A percentile compares a stretch with the other conserved stretches of the same genome.
These are phyloP conservation scores for Prunus padus DNA, from an alignment of 306 rosid genomes.

Conservation along the genomic window DNA sequence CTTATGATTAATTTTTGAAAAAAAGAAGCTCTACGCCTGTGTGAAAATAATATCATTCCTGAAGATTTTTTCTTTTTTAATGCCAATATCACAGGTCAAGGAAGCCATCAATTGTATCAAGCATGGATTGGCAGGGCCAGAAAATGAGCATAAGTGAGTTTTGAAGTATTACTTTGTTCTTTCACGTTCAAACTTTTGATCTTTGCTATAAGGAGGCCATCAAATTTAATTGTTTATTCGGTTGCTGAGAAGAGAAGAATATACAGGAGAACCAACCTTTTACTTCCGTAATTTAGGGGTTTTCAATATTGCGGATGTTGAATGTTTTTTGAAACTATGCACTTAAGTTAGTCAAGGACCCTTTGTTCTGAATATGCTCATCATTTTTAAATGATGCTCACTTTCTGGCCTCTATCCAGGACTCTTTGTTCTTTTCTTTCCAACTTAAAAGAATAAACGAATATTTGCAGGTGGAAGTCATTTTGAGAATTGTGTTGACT, in stretches of 20 bases:
- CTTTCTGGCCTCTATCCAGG: not conserved
- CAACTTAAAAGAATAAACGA: not conserved
- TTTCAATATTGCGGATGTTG: not conserved
- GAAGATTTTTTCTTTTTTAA: not conserved
- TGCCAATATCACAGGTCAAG: constrained; percentile 45
- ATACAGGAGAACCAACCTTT: not conserved
- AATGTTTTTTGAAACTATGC: not conserved
- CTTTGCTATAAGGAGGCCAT: constrained; percentile 1
- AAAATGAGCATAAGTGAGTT: constrained; percentile 61
- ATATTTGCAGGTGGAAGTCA: not conserved
- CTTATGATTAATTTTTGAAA: not conserved
- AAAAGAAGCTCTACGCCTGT: constrained; percentile 5
- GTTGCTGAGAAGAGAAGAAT: not conserved
- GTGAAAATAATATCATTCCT: constrained; percentile 9
- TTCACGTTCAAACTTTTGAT: constrained; percentile 11
- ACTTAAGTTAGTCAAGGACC: not conserved
- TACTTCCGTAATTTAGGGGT: not conserved
- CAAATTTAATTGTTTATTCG: not conserved
- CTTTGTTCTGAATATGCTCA: not conserved
- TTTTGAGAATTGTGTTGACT: not conserved
- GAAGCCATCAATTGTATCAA: constrained; percentile 61
- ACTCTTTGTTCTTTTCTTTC: not conserved
- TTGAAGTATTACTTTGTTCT: not conserved
- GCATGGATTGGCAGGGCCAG: constrained; percentile 42
- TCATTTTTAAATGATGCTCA: not conserved